Evolutionary conservation across 805 yeast genomes (phyloP).

Genomic region (Candida easanensis): DNA sequence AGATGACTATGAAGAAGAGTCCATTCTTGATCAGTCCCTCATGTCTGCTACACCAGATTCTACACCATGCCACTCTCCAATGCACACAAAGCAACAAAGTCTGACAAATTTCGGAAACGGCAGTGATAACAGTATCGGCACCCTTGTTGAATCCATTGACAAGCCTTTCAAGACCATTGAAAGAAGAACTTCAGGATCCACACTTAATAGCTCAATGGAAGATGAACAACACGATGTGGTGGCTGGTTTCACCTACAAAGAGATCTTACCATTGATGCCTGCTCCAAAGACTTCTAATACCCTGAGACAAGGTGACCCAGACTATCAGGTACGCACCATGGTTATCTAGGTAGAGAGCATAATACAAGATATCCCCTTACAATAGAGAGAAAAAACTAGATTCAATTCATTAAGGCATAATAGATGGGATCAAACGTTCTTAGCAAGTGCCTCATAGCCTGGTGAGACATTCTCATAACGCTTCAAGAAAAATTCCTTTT

Average conservation of each 20-base stretch:
- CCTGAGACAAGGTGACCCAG: neutral
- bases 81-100: conserved; percentile 12
- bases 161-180: conserved; percentile 1
- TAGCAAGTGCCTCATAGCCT: conserved; percentile 37
- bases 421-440: conserved; percentile 9
- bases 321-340: neutral
- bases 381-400: no score
- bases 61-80: conserved; percentile 15
- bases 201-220: conserved; percentile 12
- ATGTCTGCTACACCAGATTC: conserved; percentile 5
- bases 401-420: neutral
- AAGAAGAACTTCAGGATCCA: conserved; percentile 21
- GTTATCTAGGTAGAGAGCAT: neutral
- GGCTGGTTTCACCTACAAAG: conserved; percentile 24
- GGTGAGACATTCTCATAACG: conserved; percentile 52
- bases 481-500: conserved; percentile 34
- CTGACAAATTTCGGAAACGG: conserved; percentile 17
- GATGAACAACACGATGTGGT: conserved; percentile 5
- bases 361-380: neutral
- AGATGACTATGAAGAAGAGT: conserved; percentile 11
- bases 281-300: neutral
- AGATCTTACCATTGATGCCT: conserved; percentile 19
- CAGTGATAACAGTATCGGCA: conserved; percentile 20
- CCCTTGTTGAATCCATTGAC: conserved; percentile 13
- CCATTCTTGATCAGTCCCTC: conserved; percentile 10